Evolutionary conservation across 2,329 filamentous ascomycete genomes (phyloP), one percentile per base, ranked within the genome.

Genomic region (Setomelanomma holmii): DNA sequence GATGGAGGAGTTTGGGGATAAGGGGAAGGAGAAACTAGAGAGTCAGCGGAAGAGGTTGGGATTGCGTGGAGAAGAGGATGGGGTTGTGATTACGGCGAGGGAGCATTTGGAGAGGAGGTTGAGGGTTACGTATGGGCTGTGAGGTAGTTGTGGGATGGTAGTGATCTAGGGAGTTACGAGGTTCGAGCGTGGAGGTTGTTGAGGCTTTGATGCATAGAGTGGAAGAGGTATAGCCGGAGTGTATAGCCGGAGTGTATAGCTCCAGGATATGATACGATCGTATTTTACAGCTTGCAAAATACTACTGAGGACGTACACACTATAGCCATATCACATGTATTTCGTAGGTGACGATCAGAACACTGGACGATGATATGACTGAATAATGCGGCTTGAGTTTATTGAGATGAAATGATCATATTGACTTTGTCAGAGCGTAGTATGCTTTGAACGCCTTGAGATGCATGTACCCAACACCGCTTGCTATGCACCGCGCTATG

Each of bases 51-150:
- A 24, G 76, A 77, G 55, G 75, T 76, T 72, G 73, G 79, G 50
- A 67, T 69, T 72, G 49, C 74, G 73, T 14, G 75, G 71, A 4
- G 76, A 71, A 0, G 55, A 66, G 62, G 47, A 72, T 55, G 64
- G 61, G 19, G 77, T 76, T 43, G 74, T 79, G 12, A 72, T 86
- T 63, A 87, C 84, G 24, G 85, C 85, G 1, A 78, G 75, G 56
- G 80, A 84, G 64, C 85, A 88, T 79, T 70, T 88, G 69, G 78
- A 81, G 61, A 75, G 79, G 51, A 75, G 85, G 55, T 66, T 87
- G 66, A 80, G 78, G 45, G 84, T 83, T 19, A 87, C 85, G 1
- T 87, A 87, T 76, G 80, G 77, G 19, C 56, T 79, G 16, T 67
- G 51, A 60, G n/a, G n/a, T n/a, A 3, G 3, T 2, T 6, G 24